Conservation (phyloP, 352 stramenopile species). For the Phytopythium montanum region DNA sequence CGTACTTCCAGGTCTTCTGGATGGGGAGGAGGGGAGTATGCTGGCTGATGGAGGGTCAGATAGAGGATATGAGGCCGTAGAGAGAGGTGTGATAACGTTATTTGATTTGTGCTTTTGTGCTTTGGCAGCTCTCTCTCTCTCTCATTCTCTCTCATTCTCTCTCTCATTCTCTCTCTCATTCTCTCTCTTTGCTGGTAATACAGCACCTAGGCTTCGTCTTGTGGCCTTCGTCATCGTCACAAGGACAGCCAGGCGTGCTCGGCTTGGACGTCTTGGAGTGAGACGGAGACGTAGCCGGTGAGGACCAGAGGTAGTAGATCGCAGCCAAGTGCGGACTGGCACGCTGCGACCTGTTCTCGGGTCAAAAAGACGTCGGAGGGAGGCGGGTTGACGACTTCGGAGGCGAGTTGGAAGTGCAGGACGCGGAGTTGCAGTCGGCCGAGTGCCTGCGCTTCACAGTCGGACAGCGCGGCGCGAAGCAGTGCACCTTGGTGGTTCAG, state of each 20-base stretch:
- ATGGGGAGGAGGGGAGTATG: conserved; percentile 6
- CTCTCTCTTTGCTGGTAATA: background rate
- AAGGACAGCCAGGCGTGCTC: conserved; percentile 25
- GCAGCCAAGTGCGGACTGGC: conserved; percentile 14
- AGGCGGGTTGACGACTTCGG: conserved; percentile 2
- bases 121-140: too few species aligned
- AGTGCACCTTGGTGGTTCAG: conserved; percentile 21
- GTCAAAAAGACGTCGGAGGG: conserved; percentile 26
- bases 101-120: conserved; percentile 1
- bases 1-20: too few species aligned
- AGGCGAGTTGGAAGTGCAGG: conserved; percentile 25
- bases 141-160: too few species aligned
- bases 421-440: conserved; percentile 34
- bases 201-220: background rate
- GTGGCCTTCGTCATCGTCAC: background rate
- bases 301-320: conserved; percentile 31
- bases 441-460: conserved; percentile 28
- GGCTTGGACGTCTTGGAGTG: conserved; percentile 16
- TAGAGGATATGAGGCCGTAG: conserved; percentile 4
- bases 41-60: conserved; percentile 2
- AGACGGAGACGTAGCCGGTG: conserved; percentile 31
- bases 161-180: too few species aligned
- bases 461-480: conserved; percentile 24
- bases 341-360: conserved; percentile 32
- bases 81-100: background rate